phyloP scores from a whole-genome alignment of 2,329 filamentous ascomycete species.

The Penicillium sp. region DNA sequence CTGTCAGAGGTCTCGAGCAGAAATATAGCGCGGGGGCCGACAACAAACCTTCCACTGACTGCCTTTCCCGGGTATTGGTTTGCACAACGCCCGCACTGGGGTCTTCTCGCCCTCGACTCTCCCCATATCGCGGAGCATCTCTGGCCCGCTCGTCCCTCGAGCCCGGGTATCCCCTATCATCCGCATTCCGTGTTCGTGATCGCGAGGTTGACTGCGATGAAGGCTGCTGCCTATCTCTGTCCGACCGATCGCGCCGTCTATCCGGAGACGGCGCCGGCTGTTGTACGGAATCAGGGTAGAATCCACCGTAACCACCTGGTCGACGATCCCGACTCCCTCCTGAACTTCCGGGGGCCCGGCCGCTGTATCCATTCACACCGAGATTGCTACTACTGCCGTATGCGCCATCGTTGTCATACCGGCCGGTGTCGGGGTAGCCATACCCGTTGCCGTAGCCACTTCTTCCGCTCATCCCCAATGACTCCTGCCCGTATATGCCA shows the following conservation, averaged over 20 bases:
- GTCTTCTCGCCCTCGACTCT: constrained; percentile 19
- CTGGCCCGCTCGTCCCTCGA: constrained; percentile 27
- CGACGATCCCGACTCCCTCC: constrained; percentile 32
- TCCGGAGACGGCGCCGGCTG: constrained; percentile 30
- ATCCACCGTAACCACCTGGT: constrained; percentile 43
- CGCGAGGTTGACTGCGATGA: constrained; percentile 27
- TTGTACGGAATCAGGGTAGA: constrained; percentile 32
- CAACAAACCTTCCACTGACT: constrained; percentile 35
- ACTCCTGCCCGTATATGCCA: constrained; percentile 1
- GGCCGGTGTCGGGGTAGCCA: constrained; percentile 33
- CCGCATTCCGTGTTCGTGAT: constrained; percentile 32
- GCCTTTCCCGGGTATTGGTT: constrained; percentile 23
- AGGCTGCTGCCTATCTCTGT: constrained; percentile 27
- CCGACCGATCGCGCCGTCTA: constrained; percentile 28
- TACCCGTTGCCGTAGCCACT: constrained; percentile 36
- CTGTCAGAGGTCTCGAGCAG: neutral
- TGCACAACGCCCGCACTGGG: constrained; percentile 11
- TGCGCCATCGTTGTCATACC: constrained; percentile 34
- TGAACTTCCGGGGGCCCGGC: constrained; percentile 13
- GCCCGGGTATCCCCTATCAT: constrained; percentile 24
- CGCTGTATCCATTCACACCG: constrained; percentile 32
- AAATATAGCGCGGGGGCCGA: neutral
- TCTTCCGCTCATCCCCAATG: constrained; percentile 34
- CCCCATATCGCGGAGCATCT: constrained; percentile 20
- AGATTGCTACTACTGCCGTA: constrained; percentile 29